phyloP scores from a whole-genome alignment of 2,329 filamentous ascomycete species.

The Aspergillus oerlinghausenensis region DNA sequence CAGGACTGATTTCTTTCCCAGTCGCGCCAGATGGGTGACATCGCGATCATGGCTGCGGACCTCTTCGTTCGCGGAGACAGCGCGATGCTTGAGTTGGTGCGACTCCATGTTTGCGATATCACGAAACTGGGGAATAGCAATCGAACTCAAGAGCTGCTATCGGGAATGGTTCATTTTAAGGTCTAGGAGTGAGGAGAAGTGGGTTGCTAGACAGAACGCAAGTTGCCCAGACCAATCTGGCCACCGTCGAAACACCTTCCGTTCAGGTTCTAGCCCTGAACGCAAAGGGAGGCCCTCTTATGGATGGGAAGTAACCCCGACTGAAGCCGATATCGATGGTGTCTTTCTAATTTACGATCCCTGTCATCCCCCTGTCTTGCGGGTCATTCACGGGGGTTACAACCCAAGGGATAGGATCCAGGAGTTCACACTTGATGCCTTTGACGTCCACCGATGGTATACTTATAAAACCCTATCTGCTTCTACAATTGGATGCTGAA shows the following conservation, averaged over 20 bases:
- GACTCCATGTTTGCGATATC: constrained; percentile 2
- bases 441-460: neutral
- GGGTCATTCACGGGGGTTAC: no score
- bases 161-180: neutral
- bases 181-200: neutral
- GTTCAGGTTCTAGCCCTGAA: neutral
- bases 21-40: constrained; percentile 8
- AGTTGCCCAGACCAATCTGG: neutral
- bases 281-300: neutral
- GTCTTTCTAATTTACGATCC: neutral
- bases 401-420: neutral
- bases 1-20: constrained; percentile 18
- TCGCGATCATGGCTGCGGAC: constrained; percentile 6
- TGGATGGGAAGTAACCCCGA: neutral
- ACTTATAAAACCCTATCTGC: neutral
- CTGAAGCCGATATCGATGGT: neutral
- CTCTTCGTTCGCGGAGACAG: neutral
- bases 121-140: neutral
- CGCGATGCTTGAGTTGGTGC: constrained; percentile 3
- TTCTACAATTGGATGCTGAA: no score
- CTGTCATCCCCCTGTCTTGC: neutral
- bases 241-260: neutral
- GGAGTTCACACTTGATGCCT: neutral
- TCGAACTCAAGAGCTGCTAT: neutral
- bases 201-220: neutral